phyloP scores from a whole-genome alignment of 805 yeast genomes.

The Wickerhamiella allomyrinae region DNA sequence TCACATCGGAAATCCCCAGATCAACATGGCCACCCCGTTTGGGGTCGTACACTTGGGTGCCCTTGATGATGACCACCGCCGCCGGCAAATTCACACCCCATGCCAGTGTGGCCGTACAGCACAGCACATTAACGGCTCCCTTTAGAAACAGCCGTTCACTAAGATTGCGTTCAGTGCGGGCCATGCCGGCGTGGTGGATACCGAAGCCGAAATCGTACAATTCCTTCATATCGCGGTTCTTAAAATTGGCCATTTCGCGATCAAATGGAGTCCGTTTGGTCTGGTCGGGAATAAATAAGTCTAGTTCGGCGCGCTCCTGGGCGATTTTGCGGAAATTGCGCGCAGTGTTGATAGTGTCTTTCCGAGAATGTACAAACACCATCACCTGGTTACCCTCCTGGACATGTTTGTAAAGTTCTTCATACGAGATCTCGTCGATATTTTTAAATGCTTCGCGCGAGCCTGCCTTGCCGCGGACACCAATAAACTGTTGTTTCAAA shows the following conservation, averaged over 20 bases:
- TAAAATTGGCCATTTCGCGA: conserved; percentile 52
- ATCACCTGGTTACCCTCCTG: conserved; percentile 72
- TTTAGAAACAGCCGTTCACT: conserved; percentile 75
- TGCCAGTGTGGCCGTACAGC: conserved; percentile 95
- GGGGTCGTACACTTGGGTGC: conserved; percentile 90
- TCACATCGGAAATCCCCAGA: conserved; percentile 88
- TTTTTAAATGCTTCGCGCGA: conserved; percentile 36
- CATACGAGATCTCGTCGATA: conserved; percentile 62
- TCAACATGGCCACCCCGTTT: conserved; percentile 91
- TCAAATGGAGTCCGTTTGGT: conserved; percentile 25
- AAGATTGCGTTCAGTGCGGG: conserved; percentile 76
- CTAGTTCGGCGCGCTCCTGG: conserved; percentile 37
- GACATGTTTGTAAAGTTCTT: conserved; percentile 55
- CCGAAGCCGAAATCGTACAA: conserved; percentile 60
- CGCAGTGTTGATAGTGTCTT: conserved; percentile 80
- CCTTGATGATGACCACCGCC: conserved; percentile 91
- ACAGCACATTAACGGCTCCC: conserved; percentile 79
- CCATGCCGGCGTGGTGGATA: conserved; percentile 95
- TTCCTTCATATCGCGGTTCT: conserved; percentile 69
- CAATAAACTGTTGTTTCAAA: conserved; percentile 70
- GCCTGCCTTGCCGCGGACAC: conserved; percentile 79
- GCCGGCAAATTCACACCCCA: conserved; percentile 99
- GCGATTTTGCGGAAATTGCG: conserved; percentile 58
- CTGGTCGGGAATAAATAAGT: conserved; percentile 43
- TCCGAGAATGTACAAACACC: conserved; percentile 93